Percentiles rank a stretch among this genome's conserved stretches.
These are phyloP conservation scores for Isabelozyma heimii DNA, from an alignment of 805 yeast genomes.

Conservation along the genomic window DNA sequence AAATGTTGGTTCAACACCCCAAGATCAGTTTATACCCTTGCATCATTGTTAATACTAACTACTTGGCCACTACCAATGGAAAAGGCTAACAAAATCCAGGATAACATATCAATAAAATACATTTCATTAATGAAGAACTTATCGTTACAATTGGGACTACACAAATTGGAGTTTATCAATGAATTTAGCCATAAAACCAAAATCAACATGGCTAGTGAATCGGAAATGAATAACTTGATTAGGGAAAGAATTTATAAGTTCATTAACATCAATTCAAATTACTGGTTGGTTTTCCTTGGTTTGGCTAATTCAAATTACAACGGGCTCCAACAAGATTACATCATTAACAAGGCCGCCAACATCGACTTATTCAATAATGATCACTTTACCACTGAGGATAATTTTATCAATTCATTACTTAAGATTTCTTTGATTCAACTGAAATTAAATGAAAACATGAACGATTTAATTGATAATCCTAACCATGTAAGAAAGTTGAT, in stretches of 20 bases:
- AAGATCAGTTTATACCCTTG: constrained; percentile 37
- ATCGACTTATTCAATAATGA: constrained; percentile 12
- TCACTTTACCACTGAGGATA: constrained; percentile 9
- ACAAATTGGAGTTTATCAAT: constrained; percentile 37
- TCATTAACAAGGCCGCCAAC: constrained; percentile 31
- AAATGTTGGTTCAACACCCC: constrained; percentile 46
- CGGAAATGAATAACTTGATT: constrained; percentile 30
- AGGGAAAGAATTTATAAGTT: constrained; percentile 43
- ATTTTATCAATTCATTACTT: constrained; percentile 22
- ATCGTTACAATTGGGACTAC: constrained; percentile 42
- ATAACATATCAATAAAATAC: constrained; percentile 34
- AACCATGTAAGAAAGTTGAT: constrained; percentile 29
- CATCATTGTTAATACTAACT: constrained; percentile 39
- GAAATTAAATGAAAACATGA: constrained; percentile 38
- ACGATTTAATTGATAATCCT: constrained; percentile 21
- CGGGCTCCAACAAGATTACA: constrained; percentile 35
- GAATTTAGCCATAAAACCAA: constrained; percentile 39
- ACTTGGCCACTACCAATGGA: constrained; percentile 43
- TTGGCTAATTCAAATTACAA: constrained; percentile 28
- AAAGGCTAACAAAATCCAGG: constrained; percentile 19
- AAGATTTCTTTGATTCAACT: constrained; percentile 37
- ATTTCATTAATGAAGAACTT: constrained; percentile 37
- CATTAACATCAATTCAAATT: constrained; percentile 40
- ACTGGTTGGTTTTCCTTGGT: constrained; percentile 41
- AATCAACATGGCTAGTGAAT: constrained; percentile 19